phyloP scores from a whole-genome alignment of 1,284 basidiomycete species.

The Moniliella sp. region DNA sequence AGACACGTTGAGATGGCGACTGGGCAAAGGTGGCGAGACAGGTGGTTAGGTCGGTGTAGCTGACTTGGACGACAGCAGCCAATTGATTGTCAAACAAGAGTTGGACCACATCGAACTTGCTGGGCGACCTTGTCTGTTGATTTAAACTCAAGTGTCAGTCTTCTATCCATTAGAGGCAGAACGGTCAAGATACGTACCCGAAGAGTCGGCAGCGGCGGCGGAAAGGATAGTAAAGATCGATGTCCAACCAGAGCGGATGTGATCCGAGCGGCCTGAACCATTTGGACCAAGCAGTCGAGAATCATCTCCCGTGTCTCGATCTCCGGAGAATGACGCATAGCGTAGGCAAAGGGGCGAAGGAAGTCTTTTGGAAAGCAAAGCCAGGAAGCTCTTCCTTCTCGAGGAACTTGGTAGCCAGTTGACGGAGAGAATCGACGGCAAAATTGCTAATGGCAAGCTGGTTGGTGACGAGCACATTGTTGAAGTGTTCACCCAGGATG shows the following conservation, averaged over 20 bases:
- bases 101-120: conserved; percentile 86
- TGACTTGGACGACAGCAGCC: conserved; percentile 62
- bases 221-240: conserved; percentile 98
- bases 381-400: conserved; percentile 94
- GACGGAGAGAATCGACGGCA: conserved; percentile 85
- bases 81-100: conserved; percentile 78
- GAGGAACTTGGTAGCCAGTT: conserved; percentile 91
- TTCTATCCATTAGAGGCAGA: too few species aligned
- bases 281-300: conserved; percentile 42
- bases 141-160: too few species aligned
- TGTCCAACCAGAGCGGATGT: conserved; percentile 91
- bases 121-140: too few species aligned
- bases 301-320: conserved; percentile 92
- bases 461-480: conserved; percentile 94
- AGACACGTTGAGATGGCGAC: conserved; percentile 93
- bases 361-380: conserved; percentile 99
- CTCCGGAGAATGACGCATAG: conserved; percentile 87
- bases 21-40: conserved; percentile 99
- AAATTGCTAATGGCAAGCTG: conserved; percentile 93
- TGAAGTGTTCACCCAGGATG: conserved; percentile 94
- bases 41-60: conserved; percentile 79
- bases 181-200: conserved; percentile 29
- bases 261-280: conserved; percentile 89
- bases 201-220: conserved; percentile 76
- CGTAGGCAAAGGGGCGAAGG: conserved; percentile 87